Conservation (phyloP, 192 early-diverging fungal genomes). For the Umbelopsis vinacea region DNA sequence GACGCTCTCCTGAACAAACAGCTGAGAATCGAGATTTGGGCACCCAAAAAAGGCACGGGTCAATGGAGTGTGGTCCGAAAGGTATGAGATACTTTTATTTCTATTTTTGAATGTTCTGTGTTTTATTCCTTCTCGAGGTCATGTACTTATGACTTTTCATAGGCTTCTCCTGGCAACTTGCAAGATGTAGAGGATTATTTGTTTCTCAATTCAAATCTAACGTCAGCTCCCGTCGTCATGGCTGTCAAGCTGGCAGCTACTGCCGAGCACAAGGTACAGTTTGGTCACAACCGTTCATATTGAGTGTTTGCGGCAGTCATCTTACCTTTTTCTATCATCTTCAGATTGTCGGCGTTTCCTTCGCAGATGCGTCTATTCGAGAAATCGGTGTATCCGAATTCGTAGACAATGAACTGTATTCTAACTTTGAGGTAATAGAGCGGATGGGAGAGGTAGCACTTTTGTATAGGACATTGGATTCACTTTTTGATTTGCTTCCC, state of each 20-base stretch:
- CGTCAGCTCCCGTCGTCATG: constrained; percentile 79
- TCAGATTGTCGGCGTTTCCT: constrained; percentile 80
- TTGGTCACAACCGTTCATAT: neutral
- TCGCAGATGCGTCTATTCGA: constrained; percentile 85
- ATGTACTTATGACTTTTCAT: constrained; percentile 17
- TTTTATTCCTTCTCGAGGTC: neutral
- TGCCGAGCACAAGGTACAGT: constrained; percentile 64
- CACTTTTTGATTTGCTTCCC: neutral
- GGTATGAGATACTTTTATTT: neutral
- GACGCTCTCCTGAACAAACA: constrained; percentile 78
- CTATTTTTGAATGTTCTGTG: neutral
- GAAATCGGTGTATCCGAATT: constrained; percentile 87
- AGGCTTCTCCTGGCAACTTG: constrained; percentile 95
- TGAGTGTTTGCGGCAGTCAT: neutral
- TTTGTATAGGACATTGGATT: neutral
- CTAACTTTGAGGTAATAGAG: constrained; percentile 81
- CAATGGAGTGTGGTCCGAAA: constrained; percentile 55
- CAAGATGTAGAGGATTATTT: constrained; percentile 90
- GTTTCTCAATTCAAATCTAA: constrained; percentile 75
- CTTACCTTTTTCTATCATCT: constrained; percentile 20
- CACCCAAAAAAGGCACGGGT: constrained; percentile 41
- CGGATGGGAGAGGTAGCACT: neutral
- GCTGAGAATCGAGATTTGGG: constrained; percentile 87
- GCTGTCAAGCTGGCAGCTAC: constrained; percentile 65
- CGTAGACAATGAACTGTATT: constrained; percentile 90